Conservation (phyloP, 2,329 filamentous ascomycete species). For the Botrytis tulipae region DNA sequence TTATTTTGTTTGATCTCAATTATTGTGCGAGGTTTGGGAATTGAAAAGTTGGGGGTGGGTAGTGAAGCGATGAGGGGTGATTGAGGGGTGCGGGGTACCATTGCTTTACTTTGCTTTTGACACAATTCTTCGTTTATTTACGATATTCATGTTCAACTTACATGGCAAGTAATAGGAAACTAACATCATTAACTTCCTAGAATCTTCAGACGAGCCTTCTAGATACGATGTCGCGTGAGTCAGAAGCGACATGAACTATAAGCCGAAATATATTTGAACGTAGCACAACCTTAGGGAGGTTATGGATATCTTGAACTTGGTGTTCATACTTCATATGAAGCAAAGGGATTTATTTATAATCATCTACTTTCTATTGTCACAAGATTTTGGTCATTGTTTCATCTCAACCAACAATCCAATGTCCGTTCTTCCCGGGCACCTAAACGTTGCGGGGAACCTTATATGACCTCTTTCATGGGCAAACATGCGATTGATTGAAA, state of each 20-base stretch:
- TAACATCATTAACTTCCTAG: fast-evolving
- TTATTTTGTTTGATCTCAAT: not conserved
- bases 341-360: not conserved
- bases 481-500: not conserved
- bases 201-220: too few relatives aligned
- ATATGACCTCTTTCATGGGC: too few relatives aligned
- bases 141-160: not conserved
- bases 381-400: not conserved
- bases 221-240: not conserved
- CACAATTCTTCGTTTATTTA: too few relatives aligned
- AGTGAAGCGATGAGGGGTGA: not conserved
- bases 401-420: not conserved
- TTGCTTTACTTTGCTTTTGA: not conserved
- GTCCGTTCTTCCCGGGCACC: not conserved
- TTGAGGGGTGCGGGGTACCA: not conserved
- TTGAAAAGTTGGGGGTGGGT: not conserved
- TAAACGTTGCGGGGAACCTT: not conserved
- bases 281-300: not conserved
- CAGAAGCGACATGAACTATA: not conserved
- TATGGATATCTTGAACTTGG: too few relatives aligned
- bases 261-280: too few relatives aligned
- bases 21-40: not conserved
- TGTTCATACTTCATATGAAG: not conserved
- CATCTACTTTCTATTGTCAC: not conserved
- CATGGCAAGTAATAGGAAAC: not conserved